A percentile compares a stretch with the other conserved stretches of the same genome.
Conservation (phyloP, 257 asterid genomes). For the Gynochthodes officinalis region DNA sequence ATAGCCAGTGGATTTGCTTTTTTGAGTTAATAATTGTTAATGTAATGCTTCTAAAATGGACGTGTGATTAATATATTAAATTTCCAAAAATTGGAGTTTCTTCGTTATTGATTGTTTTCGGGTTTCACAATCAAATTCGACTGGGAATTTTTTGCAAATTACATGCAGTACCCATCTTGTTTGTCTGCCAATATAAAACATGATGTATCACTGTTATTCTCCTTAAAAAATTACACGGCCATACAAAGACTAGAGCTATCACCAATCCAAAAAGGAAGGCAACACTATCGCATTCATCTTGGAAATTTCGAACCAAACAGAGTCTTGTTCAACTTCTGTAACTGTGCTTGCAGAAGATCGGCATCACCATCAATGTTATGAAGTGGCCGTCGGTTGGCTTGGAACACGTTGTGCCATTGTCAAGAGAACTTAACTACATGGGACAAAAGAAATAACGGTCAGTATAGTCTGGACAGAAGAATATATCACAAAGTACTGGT, state of each 20-base stretch:
- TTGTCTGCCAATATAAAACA: neutral
- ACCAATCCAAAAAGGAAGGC: neutral
- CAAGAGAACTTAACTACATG: neutral
- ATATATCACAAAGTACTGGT: neutral
- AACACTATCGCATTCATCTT: neutral
- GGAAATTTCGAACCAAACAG: neutral
- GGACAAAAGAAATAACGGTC: neutral
- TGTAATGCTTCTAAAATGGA: too few species aligned
- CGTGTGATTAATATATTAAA: neutral
- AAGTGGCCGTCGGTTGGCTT: neutral
- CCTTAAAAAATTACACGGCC: neutral
- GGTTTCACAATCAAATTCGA: neutral
- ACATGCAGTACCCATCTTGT: neutral
- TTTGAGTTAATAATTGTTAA: too few species aligned
- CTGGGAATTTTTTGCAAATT: neutral
- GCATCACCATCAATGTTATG: neutral
- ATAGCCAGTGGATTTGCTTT: too few species aligned
- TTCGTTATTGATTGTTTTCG: neutral
- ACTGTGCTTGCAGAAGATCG: conserved; percentile 3
- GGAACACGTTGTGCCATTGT: conserved; percentile 18
- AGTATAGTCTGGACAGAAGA: neutral
- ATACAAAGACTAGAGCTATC: neutral
- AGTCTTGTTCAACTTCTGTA: neutral
- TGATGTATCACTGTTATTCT: neutral
- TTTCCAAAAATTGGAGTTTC: neutral